Base-by-base conservation (phyloP, 140 eudicot species). In the Cichorium intybus region DNA sequence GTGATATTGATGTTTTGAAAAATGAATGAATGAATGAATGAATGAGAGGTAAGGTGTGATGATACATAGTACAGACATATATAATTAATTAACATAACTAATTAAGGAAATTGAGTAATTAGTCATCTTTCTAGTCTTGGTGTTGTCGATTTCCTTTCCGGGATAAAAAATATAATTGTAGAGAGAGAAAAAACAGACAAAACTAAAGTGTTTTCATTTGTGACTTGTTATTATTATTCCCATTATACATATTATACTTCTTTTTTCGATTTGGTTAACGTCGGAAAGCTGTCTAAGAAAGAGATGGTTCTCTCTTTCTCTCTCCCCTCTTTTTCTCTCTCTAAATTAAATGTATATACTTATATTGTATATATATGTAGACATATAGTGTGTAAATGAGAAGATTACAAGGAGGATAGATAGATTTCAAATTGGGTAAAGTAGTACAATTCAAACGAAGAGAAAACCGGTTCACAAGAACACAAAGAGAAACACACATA, bases 251-350 rank as follows among this genome's bases (percentile, higher is more conserved):
- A 39, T 63, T 65, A 59, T 74, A 77, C 86, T 83, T 75, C 58
- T 59, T 75, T 75, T 88, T 88, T 88, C 96, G 96, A 89, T 89
- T 89, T 82, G 84, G 84, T 85, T 89, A 89, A 89, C 95, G 90
- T 85, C 79, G 90, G 95, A 89, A 73, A 80, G 84, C 82, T 88
- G 81, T 75, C 83, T 66, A 72, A 80, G 90, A 88, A 82, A 82
- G 79, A 85, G 95, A 88, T 76, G 82, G 80, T 85, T 82, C 72
- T 56, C 86, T 79, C 70, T 66, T 57, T 69, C 71, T 62, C 62
- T 37, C 50, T 9, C 62, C 28, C 66, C 37, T 39, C 43, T 50
- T 50, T 14, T 18, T 77, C 73, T 62, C 64, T 59, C 55, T 52
- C 68, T 56, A 62, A 71, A 64, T 34, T 24, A 51, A 68, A 64